phyloP scores from a whole-genome alignment of 176 grass and related monocot species.

The Aegilops tauschii region DNA sequence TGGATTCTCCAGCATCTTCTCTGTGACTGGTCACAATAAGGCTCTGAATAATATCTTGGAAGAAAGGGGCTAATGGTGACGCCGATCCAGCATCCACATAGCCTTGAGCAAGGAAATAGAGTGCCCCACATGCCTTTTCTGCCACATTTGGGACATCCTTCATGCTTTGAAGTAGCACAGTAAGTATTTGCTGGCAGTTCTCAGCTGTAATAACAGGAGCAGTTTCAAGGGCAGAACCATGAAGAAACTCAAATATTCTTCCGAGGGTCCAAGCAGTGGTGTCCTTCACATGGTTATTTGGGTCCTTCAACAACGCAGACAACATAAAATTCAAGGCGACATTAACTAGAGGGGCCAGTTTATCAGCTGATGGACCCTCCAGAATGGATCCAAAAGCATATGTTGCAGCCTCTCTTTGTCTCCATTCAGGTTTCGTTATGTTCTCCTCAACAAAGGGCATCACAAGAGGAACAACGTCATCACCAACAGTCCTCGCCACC shows the following conservation, averaged over 20 bases:
- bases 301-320: conserved; percentile 65
- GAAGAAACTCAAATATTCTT: conserved; percentile 91
- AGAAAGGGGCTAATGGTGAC: conserved; percentile 64
- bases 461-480: conserved; percentile 91
- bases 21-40: conserved; percentile 76
- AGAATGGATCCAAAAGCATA: conserved; percentile 92
- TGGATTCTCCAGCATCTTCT: conserved; percentile 67
- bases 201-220: conserved; percentile 60
- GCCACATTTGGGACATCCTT: conserved; percentile 95
- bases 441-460: conserved; percentile 94
- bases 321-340: conserved; percentile 79
- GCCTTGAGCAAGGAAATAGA: conserved; percentile 83
- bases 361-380: conserved; percentile 81
- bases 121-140: conserved; percentile 88
- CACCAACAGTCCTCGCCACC: conserved; percentile 81
- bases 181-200: conserved; percentile 76
- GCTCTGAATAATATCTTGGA: conserved; percentile 79
- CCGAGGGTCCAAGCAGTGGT: conserved; percentile 93
- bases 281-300: conserved; percentile 85
- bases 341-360: conserved; percentile 75
- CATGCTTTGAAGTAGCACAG: conserved; percentile 82
- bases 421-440: conserved; percentile 84
- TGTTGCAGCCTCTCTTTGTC: conserved; percentile 75
- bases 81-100: conserved; percentile 66
- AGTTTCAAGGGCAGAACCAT: conserved; percentile 72